These are phyloP conservation scores for Nicotiana sylvestris DNA, from an alignment of 257 asterid species.

Conservation along the genomic window DNA sequence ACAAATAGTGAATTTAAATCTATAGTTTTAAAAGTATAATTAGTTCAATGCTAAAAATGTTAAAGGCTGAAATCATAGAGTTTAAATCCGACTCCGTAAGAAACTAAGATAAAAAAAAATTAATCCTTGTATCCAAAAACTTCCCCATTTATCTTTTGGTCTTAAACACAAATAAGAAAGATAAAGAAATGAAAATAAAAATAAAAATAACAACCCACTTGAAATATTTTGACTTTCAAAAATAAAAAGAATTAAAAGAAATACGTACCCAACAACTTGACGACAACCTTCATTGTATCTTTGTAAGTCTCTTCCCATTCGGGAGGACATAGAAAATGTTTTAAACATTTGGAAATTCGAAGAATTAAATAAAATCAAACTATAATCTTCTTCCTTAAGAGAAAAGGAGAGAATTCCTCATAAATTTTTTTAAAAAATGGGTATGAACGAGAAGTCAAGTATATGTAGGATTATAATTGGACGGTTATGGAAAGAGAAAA, in stretches of 20 bases:
- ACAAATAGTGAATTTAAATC: too few species aligned
- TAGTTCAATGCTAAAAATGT: too few species aligned
- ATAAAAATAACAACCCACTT: neutral
- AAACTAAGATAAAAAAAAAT: too few species aligned
- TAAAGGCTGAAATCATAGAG: too few species aligned
- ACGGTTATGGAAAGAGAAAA: neutral
- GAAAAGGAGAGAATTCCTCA: neutral
- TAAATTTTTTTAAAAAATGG: too few species aligned
- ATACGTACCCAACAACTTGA: constrained; percentile 49
- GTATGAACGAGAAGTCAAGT: neutral
- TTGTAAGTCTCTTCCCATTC: constrained; percentile 45
- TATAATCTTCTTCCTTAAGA: neutral
- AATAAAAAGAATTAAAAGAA: neutral
- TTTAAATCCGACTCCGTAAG: too few species aligned
- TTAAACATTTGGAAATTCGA: constrained; percentile 24
- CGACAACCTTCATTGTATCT: constrained; percentile 41
- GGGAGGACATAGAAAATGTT: constrained; percentile 32
- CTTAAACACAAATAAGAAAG: too few species aligned
- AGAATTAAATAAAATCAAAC: neutral
- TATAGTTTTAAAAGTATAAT: too few species aligned
- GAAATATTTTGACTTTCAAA: neutral
- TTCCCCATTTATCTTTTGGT: neutral
- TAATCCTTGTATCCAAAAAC: too few species aligned
- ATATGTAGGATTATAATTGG: neutral
- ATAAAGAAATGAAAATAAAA: neutral